These are phyloP conservation scores for Auriscalpium orientale DNA, from an alignment of 768 basidiomycete genomes.

Conservation along the genomic window DNA sequence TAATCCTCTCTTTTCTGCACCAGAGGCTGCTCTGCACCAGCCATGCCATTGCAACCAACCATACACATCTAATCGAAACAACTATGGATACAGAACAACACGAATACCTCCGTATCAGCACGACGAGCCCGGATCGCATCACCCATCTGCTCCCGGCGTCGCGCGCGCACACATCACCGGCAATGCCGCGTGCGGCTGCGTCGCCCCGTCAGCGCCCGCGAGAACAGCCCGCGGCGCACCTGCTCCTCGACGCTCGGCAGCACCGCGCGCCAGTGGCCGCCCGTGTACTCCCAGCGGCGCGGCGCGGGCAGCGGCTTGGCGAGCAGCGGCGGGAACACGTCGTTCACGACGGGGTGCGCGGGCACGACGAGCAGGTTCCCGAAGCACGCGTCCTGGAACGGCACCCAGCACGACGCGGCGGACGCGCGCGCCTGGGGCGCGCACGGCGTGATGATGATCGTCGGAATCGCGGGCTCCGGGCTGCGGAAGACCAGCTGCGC, in stretches of 20 bases:
- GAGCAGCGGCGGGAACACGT: constrained; percentile 37
- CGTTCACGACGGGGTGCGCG: constrained; percentile 37
- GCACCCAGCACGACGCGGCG: constrained; percentile 33
- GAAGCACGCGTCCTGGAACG: constrained; percentile 49
- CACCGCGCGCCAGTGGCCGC: constrained; percentile 48
- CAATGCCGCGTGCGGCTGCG: neutral
- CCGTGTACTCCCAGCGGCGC: constrained; percentile 38
- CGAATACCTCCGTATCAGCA: too few relatives aligned
- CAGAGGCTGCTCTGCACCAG: too few relatives aligned
- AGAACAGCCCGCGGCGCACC: constrained; percentile 34
- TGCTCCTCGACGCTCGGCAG: constrained; percentile 43
- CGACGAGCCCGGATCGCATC: too few relatives aligned
- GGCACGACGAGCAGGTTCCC: constrained; percentile 45
- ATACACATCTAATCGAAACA: too few relatives aligned
- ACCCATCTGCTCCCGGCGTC: neutral
- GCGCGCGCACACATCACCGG: neutral
- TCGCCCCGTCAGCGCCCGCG: constrained; percentile 20
- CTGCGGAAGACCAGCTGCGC: neutral
- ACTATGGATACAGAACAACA: too few relatives aligned
- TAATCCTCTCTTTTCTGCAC: too few relatives aligned
- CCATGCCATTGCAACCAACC: too few relatives aligned
- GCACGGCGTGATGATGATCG: constrained; percentile 46
- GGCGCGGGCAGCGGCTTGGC: constrained; percentile 22
- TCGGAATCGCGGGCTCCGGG: constrained; percentile 30
- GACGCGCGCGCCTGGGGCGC: constrained; percentile 29